Conservation (phyloP, 306 rosid species). For the Sesbania bispinosa region DNA sequence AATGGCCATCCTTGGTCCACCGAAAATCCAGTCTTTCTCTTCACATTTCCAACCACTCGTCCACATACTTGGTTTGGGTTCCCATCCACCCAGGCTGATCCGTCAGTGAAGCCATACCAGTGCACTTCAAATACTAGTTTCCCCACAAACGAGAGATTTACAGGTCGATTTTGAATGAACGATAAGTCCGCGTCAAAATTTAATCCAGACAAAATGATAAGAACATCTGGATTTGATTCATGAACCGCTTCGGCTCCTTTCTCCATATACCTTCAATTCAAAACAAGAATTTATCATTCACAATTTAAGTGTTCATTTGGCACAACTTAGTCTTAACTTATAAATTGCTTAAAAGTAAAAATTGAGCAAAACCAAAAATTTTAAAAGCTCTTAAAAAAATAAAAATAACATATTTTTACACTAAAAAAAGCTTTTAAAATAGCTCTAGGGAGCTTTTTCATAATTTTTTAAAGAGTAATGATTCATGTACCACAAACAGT, state of each 20-base stretch:
- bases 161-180: slow-evolving; percentile 40
- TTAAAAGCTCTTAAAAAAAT: no score
- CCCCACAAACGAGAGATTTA: slow-evolving; percentile 48
- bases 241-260: slow-evolving; percentile 92
- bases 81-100: slow-evolving; percentile 58
- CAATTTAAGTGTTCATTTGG: no score
- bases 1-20: slow-evolving; percentile 73
- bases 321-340: no score
- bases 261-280: slow-evolving; percentile 69
- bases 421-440: no score
- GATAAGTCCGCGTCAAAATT: slow-evolving; percentile 65
- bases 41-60: slow-evolving; percentile 44
- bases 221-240: slow-evolving; percentile 68
- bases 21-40: slow-evolving; percentile 51
- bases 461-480: no score
- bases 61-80: slow-evolving; percentile 89
- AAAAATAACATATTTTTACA: no score
- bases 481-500: no score
- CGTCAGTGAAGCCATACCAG: slow-evolving; percentile 80
- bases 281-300: neutral
- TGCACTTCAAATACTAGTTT: slow-evolving; percentile 76
- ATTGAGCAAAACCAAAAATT: no score
- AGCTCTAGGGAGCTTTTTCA: no score
- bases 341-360: no score
- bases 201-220: slow-evolving; percentile 79